These are phyloP conservation scores for Beauveria sp. DNA, from an alignment of 2,329 filamentous ascomycete species.

Conservation along the genomic window DNA sequence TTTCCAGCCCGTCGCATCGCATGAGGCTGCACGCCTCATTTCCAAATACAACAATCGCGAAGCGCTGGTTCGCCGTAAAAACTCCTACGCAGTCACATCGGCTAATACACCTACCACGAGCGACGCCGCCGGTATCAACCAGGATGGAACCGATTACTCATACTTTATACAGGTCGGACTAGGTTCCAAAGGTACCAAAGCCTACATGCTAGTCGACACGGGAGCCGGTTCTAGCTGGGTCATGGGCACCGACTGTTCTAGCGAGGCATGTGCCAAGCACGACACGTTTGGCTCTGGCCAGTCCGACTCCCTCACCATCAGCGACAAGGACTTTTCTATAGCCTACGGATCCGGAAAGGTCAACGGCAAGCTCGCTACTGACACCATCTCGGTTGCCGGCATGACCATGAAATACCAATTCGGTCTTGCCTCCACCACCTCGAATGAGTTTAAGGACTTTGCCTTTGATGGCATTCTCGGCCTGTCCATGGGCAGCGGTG, in stretches of 20 bases:
- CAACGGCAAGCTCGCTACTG: conserved; percentile 55
- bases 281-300: conserved; percentile 59
- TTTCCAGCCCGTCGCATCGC: conserved; percentile 25
- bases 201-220: conserved; percentile 60
- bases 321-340: conserved; percentile 52
- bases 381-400: conserved; percentile 60
- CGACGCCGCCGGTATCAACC: conserved; percentile 48
- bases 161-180: conserved; percentile 54
- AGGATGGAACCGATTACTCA: conserved; percentile 59
- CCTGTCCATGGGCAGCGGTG: conserved; percentile 55
- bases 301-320: conserved; percentile 55
- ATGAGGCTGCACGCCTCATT: conserved; percentile 30
- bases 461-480: conserved; percentile 86
- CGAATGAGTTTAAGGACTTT: conserved; percentile 66
- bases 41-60: conserved; percentile 29
- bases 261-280: conserved; percentile 60
- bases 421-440: conserved; percentile 64
- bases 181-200: conserved; percentile 44
- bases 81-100: conserved; percentile 39
- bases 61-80: conserved; percentile 24
- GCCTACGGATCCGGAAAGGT: conserved; percentile 73
- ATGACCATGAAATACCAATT: conserved; percentile 59
- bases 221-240: conserved; percentile 74
- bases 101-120: conserved; percentile 37
- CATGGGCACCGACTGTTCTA: conserved; percentile 63